These are phyloP conservation scores for Pseudogymnoascus sp. DNA, from an alignment of 2,329 filamentous ascomycete genomes.

Conservation along the genomic window DNA sequence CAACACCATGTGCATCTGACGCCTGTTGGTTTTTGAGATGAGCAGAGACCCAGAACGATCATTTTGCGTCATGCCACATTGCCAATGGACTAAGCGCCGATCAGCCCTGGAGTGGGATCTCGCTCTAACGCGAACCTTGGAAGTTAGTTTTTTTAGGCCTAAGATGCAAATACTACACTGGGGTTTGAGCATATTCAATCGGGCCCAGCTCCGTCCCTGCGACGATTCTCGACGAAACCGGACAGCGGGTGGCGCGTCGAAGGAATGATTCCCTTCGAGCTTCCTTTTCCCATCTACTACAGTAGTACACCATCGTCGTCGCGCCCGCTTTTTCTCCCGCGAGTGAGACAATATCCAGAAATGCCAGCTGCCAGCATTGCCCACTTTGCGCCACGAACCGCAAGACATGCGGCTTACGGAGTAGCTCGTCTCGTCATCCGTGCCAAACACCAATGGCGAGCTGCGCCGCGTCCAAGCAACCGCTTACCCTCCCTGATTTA, in stretches of 20 bases:
- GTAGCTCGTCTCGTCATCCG: constrained; percentile 1
- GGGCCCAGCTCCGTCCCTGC: background rate
- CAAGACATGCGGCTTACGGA: constrained; percentile 4
- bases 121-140: background rate
- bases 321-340: background rate
- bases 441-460: constrained; percentile 5
- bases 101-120: background rate
- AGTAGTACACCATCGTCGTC: background rate
- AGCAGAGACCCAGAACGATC: background rate
- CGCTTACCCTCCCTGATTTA: constrained; percentile 7
- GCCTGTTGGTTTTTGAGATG: constrained; percentile 5
- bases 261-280: background rate
- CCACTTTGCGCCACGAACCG: constrained; percentile 3
- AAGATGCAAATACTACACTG: background rate
- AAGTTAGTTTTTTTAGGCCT: background rate
- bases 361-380: background rate
- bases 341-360: background rate
- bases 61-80: background rate
- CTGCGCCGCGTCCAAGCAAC: constrained; percentile 6
- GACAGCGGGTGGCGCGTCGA: background rate
- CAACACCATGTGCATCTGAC: background rate
- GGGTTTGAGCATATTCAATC: background rate
- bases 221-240: constrained; percentile 6
- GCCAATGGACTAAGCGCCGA: constrained; percentile 3
- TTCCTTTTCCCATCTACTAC: background rate